Evolutionary conservation across 1,284 basidiomycete species (phyloP), one percentile per base, ranked within the genome.

Genomic region (Puccinia brachypodii): DNA sequence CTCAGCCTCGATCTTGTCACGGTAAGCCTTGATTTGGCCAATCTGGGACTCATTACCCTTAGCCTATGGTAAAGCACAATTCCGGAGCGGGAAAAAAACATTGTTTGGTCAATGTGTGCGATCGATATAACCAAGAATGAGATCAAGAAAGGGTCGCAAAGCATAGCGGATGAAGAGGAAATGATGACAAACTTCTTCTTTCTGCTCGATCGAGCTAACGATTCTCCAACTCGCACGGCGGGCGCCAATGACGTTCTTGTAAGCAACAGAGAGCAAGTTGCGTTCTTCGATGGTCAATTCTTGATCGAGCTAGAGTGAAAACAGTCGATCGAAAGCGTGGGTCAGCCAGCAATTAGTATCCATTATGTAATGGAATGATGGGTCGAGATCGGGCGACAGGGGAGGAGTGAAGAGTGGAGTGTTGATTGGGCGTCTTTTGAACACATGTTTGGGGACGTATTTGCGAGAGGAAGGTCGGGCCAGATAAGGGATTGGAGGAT

Each of bases 141-240:
- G 14, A 16, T 19, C 11, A 44, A 19, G 38, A n/a, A 11, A 7
- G 22, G 40, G 25, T 44, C 64, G 38, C n/a, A 42, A 2, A 36
- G 28, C 38, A 44, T 25, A 6, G 36, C 76, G 81, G 78, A 73
- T 53, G 73, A 77, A 28, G 42, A 82, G 58, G 2, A 66, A 68
- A 47, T 25, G 19, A 33, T n/a, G 36, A 83, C 84, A 56, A 31
- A 84, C 85, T 83, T 86, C 88, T 86, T 88, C 88, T 87, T 88
- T 88, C 85, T 87, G 87, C 86, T 88, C 88, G 84, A 88, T 88
- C 82, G 87, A 88, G 83, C 87, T 87, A 82, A 88, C 87, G 78
- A 88, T 88, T 83, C 88, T 86, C 88, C 88, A 88, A 83, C 87
- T 88, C n/a, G 88, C 88, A 83, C 88, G 87, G 76, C 88, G 87